Evolutionary conservation across 805 yeast species (phyloP).

Genomic region (Zygotorulaspora chibaensis): DNA sequence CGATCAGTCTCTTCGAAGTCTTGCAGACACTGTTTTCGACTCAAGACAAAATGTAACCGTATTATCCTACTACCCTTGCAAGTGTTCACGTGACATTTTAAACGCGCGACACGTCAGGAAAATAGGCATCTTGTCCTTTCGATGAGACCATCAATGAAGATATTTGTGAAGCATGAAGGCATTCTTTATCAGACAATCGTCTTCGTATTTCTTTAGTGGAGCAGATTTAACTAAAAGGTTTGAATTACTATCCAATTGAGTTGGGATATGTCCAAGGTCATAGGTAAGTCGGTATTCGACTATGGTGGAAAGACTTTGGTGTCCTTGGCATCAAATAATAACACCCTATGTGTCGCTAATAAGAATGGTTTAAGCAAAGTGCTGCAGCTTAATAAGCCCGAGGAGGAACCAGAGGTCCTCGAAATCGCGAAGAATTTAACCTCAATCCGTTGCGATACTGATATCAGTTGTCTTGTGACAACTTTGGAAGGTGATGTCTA

Average conservation of each 20-base stretch:
- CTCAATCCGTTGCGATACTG: slow-evolving; percentile 24
- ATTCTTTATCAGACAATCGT: no score
- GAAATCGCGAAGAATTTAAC: slow-evolving; percentile 49
- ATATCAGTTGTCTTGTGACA: slow-evolving; percentile 21
- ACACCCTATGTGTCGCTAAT: slow-evolving; percentile 48
- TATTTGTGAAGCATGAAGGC: background rate
- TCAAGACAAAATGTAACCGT: no score
- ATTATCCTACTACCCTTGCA: no score
- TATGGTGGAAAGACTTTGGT: slow-evolving; percentile 32
- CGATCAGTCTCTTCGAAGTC: background rate
- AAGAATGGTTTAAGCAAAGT: slow-evolving; percentile 52
- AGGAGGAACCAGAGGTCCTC: slow-evolving; percentile 57
- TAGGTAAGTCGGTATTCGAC: slow-evolving; percentile 29
- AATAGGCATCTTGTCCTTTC: background rate
- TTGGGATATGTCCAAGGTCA: slow-evolving; percentile 10
- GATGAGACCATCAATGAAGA: background rate
- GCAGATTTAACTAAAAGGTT: no score
- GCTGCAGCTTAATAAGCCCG: slow-evolving; percentile 44
- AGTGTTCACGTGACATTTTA: background rate
- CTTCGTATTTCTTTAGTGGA: no score
- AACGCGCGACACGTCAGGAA: slow-evolving; percentile 3
- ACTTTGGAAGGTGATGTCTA: slow-evolving; percentile 28
- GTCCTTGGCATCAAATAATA: slow-evolving; percentile 24
- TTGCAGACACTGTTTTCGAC: background rate
- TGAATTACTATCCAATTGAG: no score